These are phyloP conservation scores for Brettanomyces naardenensis DNA, from an alignment of 805 yeast genomes.

Conservation along the genomic window DNA sequence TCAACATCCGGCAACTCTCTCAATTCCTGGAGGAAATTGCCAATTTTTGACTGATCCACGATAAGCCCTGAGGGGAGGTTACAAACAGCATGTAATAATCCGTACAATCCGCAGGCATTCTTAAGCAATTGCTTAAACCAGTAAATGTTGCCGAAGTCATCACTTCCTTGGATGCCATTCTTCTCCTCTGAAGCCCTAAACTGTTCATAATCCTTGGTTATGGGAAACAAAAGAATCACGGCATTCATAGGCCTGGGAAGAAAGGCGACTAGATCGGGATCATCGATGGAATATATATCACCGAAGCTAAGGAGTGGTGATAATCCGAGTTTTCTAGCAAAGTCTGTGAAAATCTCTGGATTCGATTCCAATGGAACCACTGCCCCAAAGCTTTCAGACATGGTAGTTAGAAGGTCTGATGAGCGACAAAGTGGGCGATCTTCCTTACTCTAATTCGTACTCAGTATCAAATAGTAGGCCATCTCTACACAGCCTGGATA, in stretches of 20 bases:
- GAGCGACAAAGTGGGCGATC: too few relatives aligned
- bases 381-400: slow-evolving; percentile 16
- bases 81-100: slow-evolving; percentile 55
- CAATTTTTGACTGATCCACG: slow-evolving; percentile 26
- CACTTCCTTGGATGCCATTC: slow-evolving; percentile 12
- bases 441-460: too few relatives aligned
- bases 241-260: slow-evolving; percentile 78
- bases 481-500: too few relatives aligned
- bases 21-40: slow-evolving; percentile 14
- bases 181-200: slow-evolving; percentile 30
- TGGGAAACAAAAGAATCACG: slow-evolving; percentile 74
- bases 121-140: slow-evolving; percentile 84
- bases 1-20: slow-evolving; percentile 7
- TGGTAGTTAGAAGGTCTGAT: background rate
- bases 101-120: slow-evolving; percentile 92
- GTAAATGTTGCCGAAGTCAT: slow-evolving; percentile 29
- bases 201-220: slow-evolving; percentile 53
- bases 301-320: slow-evolving; percentile 51
- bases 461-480: too few relatives aligned
- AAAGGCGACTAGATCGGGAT: slow-evolving; percentile 70
- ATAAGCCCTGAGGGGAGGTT: slow-evolving; percentile 40
- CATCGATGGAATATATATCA: slow-evolving; percentile 82
- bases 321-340: slow-evolving; percentile 65
- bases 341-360: slow-evolving; percentile 71
- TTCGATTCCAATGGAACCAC: slow-evolving; percentile 88